Evolutionary conservation across 1,139 yeast genomes (phyloP), one percentile per base, ranked within the genome.

Genomic region (Arxiozyma slooffiae): DNA sequence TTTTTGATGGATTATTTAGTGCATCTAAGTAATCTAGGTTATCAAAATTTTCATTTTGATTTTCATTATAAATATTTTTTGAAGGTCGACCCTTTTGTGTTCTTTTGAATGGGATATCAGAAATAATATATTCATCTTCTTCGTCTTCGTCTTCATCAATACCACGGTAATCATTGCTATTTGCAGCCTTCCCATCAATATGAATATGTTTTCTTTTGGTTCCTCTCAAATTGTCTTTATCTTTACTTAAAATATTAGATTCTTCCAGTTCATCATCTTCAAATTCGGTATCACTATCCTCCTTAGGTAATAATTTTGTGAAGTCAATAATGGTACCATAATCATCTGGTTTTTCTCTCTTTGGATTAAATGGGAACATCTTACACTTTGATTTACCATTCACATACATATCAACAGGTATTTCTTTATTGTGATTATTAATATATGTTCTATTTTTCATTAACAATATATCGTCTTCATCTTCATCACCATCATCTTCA

Each of bases 251-350:
- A 39, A 16, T 20, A 20, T 39, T 34, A 8, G 17, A 48, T n/a
- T 41, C 53, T 48, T 43, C 51, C 44, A 52, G 71, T 69, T 40
- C 61, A 62, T 53, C 63, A 55, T 48, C 55, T 18, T 18, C 26
- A 14, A 24, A 18, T 30, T 39, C 45, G 24, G 47, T 53, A 59
- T 61, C 64, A 52, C 79, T 81, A 47, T 82, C 87, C 37, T 77
- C 80, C 56, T 75, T 76, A 51, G 67, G 64, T n/a, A 64, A 48
- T 34, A 67, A 56, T 45, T 56, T 57, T n/a, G 78, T 77, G 61
- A 83, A 87, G 58, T 85, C 86, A 41, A 81, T 79, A 41, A 82
- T 69, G 53, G 80, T 83, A 24, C 97, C 97, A 64, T 90, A 92
- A 60, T 90, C 97, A 63, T 92, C 97, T 46, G 75, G 72, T 56